Evolutionary conservation across 225 moss, liverwort and hornwort species (phyloP), one percentile per base, ranked within the genome.

Genomic region (Thuidium tamariscinum): DNA sequence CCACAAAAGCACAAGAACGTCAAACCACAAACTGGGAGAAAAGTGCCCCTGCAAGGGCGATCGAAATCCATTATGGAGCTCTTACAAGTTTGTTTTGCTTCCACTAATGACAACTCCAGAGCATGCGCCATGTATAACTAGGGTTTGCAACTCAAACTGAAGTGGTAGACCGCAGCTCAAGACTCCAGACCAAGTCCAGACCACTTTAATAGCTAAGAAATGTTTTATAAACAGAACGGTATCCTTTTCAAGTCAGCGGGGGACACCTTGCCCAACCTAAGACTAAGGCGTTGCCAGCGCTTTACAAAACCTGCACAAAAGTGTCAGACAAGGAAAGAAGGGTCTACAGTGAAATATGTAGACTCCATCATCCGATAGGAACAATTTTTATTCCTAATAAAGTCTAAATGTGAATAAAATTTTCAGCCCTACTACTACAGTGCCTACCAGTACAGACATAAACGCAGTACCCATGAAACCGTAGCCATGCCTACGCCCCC

Each of bases 391-490:
- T 89, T 93, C 78, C 88, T 90, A 85, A 49, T 59, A 32, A 74
- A 79, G 44, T 83, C 87, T 90, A 89, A 89, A 83, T 84, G 85
- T 84, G 74, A 85, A 87, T 70, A 82, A 86, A 89, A 88, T 48
- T 83, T 87, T 84, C 83, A 89, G 63, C 84, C 68, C 89, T 88
- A 89, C 81, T 68, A 39, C 63, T 83, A 52, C 21, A 73, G 83
- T 89, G 91, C 74, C 88, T 86, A 90, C 87, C 81, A 74, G 86
- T 89, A 86, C 89, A 89, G 60, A 89, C 89, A 86, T 88, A 64
- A 86, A 68, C 81, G 87, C 82, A 93, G 68, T 74, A 84, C 70
- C 32, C 32, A 70, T 64, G 65, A 66, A 77, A 79, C 55, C 83
- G 77, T 70, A 46, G 83, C 86, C 83, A 89, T 44, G 42, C 82